Evolutionary conservation across 352 stramenopile genomes (phyloP).

Genomic region (Phytophthora podocarpi): DNA sequence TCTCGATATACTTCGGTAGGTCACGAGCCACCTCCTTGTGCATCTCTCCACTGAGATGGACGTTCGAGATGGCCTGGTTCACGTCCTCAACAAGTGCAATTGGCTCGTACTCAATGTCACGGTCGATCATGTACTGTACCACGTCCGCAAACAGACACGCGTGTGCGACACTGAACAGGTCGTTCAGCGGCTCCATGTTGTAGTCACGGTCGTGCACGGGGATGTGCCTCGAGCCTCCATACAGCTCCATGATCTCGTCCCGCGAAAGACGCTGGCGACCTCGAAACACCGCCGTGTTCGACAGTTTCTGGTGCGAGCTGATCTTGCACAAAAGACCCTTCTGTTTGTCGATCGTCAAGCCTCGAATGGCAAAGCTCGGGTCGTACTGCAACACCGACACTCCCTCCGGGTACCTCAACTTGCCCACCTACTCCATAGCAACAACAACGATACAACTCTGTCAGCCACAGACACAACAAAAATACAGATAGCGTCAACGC

Average conservation of each 20-base stretch:
- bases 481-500: background rate
- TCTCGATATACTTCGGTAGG: slow-evolving; percentile 88
- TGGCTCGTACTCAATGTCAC: slow-evolving; percentile 90
- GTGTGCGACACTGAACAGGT: slow-evolving; percentile 94
- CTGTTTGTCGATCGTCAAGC: slow-evolving; percentile 93
- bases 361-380: slow-evolving; percentile 91
- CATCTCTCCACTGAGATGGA: slow-evolving; percentile 93
- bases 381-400: slow-evolving; percentile 85
- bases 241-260: slow-evolving; percentile 87
- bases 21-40: slow-evolving; percentile 89
- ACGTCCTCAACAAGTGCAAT: slow-evolving; percentile 91
- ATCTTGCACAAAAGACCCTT: slow-evolving; percentile 94
- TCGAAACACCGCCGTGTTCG: slow-evolving; percentile 77
- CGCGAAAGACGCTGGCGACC: slow-evolving; percentile 85
- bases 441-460: background rate
- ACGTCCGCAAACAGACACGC: slow-evolving; percentile 94
- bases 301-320: slow-evolving; percentile 94
- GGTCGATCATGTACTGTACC: slow-evolving; percentile 92
- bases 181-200: slow-evolving; percentile 93
- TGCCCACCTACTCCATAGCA: slow-evolving; percentile 46
- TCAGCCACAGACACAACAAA: too few relatives aligned
- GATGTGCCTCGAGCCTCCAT: slow-evolving; percentile 89
- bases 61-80: slow-evolving; percentile 83
- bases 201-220: slow-evolving; percentile 78
- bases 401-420: slow-evolving; percentile 85